phyloP scores from a whole-genome alignment of 352 stramenopile species.

The Elongisporangium senticosum region DNA sequence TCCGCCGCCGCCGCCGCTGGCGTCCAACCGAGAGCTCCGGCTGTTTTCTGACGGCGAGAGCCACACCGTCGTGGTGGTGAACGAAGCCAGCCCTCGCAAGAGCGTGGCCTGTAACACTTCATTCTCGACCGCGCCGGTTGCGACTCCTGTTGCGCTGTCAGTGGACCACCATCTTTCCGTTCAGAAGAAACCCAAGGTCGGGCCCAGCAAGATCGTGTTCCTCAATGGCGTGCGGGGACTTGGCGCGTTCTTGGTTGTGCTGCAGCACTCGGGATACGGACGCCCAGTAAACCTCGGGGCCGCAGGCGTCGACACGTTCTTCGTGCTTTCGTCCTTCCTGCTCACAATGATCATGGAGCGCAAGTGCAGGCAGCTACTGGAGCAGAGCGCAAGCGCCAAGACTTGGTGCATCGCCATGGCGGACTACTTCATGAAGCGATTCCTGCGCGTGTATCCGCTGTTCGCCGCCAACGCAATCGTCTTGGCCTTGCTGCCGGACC shows the following conservation, averaged over 20 bases:
- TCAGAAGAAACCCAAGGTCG: too few species aligned
- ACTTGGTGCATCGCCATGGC: slow-evolving; percentile 23
- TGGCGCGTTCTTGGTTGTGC: slow-evolving; percentile 16
- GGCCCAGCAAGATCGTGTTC: slow-evolving; percentile 22
- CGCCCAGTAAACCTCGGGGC: slow-evolving; percentile 10
- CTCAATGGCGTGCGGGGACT: slow-evolving; percentile 22
- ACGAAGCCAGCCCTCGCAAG: too few species aligned
- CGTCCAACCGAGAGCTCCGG: too few species aligned
- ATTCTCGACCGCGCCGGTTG: too few species aligned
- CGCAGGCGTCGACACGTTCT: slow-evolving; percentile 16
- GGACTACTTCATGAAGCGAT: slow-evolving; percentile 47
- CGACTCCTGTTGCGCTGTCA: too few species aligned
- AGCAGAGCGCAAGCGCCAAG: slow-evolving; percentile 6
- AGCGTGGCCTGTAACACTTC: too few species aligned
- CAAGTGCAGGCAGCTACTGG: slow-evolving; percentile 13
- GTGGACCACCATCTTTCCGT: too few species aligned
- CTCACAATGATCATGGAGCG: slow-evolving; percentile 15
- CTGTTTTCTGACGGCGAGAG: too few species aligned
- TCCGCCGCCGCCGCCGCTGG: too few species aligned
- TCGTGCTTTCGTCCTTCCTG: slow-evolving; percentile 19
- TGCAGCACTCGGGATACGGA: slow-evolving; percentile 12
- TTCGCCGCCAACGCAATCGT: slow-evolving; percentile 20
- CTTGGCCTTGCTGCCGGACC: slow-evolving; percentile 10
- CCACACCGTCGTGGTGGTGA: too few species aligned
- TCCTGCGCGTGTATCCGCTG: slow-evolving; percentile 50